Percentiles rank a stretch among this genome's conserved stretches.
phyloP scores from a whole-genome alignment of 345 rosid genomes.

The Salix exigua region DNA sequence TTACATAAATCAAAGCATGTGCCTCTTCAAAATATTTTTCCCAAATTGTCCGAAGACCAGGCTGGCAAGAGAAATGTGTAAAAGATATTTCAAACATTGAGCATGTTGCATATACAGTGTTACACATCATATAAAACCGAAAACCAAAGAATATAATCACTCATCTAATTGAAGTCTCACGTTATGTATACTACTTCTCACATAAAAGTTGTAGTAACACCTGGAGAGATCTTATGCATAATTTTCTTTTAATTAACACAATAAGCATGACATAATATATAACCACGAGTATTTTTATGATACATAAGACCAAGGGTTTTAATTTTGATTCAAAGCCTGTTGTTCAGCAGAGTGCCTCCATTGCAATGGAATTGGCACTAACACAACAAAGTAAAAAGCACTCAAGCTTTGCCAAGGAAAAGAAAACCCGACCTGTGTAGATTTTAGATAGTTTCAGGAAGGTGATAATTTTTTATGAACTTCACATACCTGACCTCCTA shows the following conservation, averaged over 20 bases:
- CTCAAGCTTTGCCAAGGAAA: background rate
- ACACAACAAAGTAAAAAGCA: background rate
- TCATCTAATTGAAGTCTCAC: background rate
- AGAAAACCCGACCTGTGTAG: background rate
- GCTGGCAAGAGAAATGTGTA: constrained; percentile 38
- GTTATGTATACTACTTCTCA: background rate
- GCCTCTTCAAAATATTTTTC: constrained; percentile 99
- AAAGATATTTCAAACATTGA: background rate
- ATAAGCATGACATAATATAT: background rate
- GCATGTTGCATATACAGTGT: too few species aligned
- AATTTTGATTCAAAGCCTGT: background rate
- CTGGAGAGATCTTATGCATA: background rate
- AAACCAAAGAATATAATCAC: background rate
- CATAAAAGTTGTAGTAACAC: background rate
- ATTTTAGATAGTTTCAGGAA: background rate
- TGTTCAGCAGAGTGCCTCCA: background rate
- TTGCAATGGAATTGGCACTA: background rate
- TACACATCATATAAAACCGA: too few species aligned
- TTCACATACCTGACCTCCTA: constrained; percentile 87
- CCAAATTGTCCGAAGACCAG: constrained; percentile 97
- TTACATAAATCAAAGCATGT: constrained; percentile 83
- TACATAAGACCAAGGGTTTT: background rate
- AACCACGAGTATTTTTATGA: background rate
- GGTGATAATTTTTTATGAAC: background rate
- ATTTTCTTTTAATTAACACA: background rate